A percentile compares a stretch with the other conserved stretches of the same genome.
phyloP scores from a whole-genome alignment of 768 basidiomycete genomes.

The Trametes cinnabarina region DNA sequence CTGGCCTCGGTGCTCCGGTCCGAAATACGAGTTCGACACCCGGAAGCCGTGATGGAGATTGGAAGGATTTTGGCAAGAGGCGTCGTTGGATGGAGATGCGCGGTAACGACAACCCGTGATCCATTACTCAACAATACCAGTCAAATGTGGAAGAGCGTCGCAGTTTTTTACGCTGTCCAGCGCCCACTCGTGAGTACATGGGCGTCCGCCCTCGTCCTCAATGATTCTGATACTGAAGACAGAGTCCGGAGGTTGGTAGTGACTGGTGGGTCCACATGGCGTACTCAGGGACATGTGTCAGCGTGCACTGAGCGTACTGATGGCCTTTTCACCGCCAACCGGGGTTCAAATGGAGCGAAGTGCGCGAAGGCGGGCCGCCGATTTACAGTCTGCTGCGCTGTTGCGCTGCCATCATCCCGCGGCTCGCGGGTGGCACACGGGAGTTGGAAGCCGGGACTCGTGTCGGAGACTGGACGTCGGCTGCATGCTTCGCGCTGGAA shows the following conservation, averaged over 20 bases:
- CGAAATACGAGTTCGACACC: slow-evolving; percentile 23
- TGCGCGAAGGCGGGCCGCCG: not conserved
- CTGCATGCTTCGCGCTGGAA: slow-evolving; percentile 2
- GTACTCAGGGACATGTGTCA: not conserved
- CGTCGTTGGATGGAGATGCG: slow-evolving; percentile 37
- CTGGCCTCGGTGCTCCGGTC: slow-evolving; percentile 49
- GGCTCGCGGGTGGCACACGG: slow-evolving; percentile 1
- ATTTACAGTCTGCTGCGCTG: not conserved
- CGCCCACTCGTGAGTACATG: no score
- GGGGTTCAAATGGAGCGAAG: slow-evolving; percentile 4
- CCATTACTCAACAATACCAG: not conserved
- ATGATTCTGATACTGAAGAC: no score
- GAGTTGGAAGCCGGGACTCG: slow-evolving; percentile 19
- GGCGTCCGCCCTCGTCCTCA: no score
- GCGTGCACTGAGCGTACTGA: not conserved
- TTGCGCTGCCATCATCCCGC: slow-evolving; percentile 7
- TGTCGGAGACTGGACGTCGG: slow-evolving; percentile 1
- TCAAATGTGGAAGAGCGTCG: not conserved
- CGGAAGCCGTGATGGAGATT: slow-evolving; percentile 25
- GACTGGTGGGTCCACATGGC: not conserved
- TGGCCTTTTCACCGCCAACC: slow-evolving; percentile 7
- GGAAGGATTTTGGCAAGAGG: slow-evolving; percentile 43
- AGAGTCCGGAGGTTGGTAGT: no score
- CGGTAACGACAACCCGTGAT: not conserved
- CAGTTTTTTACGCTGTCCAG: no score